These are phyloP conservation scores for Thielaviopsis musarum DNA, from an alignment of 2,329 filamentous ascomycete species.

Conservation along the genomic window DNA sequence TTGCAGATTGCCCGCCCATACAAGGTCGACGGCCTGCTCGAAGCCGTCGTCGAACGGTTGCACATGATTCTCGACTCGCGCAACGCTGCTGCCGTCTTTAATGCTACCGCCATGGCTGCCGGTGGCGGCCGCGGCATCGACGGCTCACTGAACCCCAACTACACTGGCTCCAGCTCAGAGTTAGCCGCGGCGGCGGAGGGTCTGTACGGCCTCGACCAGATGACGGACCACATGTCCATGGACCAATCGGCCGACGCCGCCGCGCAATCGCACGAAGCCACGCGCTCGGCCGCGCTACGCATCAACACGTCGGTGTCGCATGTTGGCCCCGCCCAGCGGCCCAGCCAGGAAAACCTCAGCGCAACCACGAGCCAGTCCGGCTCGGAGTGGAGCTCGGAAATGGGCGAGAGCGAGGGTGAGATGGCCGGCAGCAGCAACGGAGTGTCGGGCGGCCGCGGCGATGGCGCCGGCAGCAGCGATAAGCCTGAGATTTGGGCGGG, in stretches of 20 bases:
- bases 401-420: slow-evolving; percentile 33
- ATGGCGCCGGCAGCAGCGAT: not conserved
- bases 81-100: slow-evolving; percentile 94
- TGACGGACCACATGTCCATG: slow-evolving; percentile 7
- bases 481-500: slow-evolving; percentile 59
- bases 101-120: slow-evolving; percentile 93
- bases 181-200: slow-evolving; percentile 16
- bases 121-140: slow-evolving; percentile 77
- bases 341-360: slow-evolving; percentile 31
- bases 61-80: slow-evolving; percentile 80
- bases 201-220: slow-evolving; percentile 4
- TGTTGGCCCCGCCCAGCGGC: slow-evolving; percentile 17
- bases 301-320: slow-evolving; percentile 30
- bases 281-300: slow-evolving; percentile 25
- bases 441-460: no score
- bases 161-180: slow-evolving; percentile 28
- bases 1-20: slow-evolving; percentile 89
- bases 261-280: slow-evolving; percentile 14
- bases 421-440: slow-evolving; percentile 16
- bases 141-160: slow-evolving; percentile 46
- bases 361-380: slow-evolving; percentile 34
- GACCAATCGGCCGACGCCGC: not conserved
- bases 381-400: slow-evolving; percentile 39
- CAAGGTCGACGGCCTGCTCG: slow-evolving; percentile 77
- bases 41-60: slow-evolving; percentile 80